Evolutionary conservation across 305 asterid species (phyloP).

Genomic region (Solanum hybrid): DNA sequence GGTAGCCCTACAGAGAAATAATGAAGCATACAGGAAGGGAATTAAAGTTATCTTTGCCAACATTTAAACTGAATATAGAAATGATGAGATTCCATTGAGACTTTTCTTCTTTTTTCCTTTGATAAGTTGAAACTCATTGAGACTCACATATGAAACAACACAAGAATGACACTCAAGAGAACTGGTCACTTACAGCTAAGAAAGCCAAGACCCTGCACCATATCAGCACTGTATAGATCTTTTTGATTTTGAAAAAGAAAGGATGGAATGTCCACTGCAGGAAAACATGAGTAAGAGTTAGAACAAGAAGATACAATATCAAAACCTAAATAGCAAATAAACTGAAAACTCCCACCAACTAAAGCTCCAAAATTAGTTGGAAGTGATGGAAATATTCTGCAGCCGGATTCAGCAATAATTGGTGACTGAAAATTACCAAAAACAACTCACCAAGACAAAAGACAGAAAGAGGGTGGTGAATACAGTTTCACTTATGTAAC

Average conservation of each 20-base stretch:
- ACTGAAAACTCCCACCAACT: background rate
- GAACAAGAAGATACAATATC: background rate
- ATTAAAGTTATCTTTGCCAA: background rate
- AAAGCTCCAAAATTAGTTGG: background rate
- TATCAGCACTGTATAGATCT: constrained; percentile 76
- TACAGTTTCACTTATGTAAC: constrained; percentile 81
- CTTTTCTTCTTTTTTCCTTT: background rate
- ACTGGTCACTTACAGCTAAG: constrained; percentile 58
- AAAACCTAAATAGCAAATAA: background rate
- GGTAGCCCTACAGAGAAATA: background rate
- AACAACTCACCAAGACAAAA: constrained; percentile 58
- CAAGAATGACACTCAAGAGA: background rate
- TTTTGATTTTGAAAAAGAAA: constrained; percentile 76
- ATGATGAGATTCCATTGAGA: background rate
- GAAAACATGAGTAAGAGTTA: background rate
- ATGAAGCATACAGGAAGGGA: background rate
- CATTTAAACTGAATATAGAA: background rate
- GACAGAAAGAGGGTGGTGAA: constrained; percentile 65
- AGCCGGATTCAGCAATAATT: background rate
- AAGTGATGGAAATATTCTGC: background rate
- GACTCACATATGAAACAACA: background rate
- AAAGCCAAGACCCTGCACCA: constrained; percentile 94
- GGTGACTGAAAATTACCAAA: background rate
- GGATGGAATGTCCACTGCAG: constrained; percentile 98
- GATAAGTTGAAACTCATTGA: background rate